Evolutionary conservation across 345 rosid genomes (phyloP).

Genomic region (Streptanthus diversifolius): DNA sequence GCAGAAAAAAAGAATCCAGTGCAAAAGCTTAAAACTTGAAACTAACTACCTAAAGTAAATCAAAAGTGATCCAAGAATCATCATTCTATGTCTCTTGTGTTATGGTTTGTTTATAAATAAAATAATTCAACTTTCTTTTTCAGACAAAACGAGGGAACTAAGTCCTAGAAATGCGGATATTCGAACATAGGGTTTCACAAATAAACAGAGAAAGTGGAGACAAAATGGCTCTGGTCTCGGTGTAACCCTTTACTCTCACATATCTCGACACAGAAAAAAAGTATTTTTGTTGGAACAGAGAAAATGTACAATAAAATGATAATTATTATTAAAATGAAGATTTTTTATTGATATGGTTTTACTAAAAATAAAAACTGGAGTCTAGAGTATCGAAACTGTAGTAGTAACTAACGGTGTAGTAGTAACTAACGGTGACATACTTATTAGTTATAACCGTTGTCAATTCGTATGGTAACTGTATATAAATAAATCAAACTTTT

Average conservation of each 20-base stretch:
- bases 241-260: conserved; percentile 17
- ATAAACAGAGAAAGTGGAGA: conserved; percentile 14
- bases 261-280: not conserved
- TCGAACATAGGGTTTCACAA: conserved; percentile 19
- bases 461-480: not conserved
- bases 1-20: not conserved
- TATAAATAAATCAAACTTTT: not conserved
- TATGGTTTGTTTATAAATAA: not conserved
- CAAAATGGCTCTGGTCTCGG: conserved; percentile 37
- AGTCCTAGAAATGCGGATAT: conserved; percentile 30
- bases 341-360: too few relatives aligned
- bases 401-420: not conserved
- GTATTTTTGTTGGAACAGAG: not conserved
- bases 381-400: not conserved
- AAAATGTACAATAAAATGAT: too few relatives aligned
- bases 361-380: not conserved
- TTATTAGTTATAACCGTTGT: not conserved
- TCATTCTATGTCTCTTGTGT: conserved; percentile 2
- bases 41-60: conserved; percentile 1
- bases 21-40: not conserved
- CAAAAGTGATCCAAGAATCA: conserved; percentile 1
- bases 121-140: not conserved
- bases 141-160: conserved; percentile 27
- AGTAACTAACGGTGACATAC: not conserved
- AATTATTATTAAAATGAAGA: too few relatives aligned